Evolutionary conservation across 805 yeast species (phyloP).

Genomic region (Wickerhamomyces rabaulensis): DNA sequence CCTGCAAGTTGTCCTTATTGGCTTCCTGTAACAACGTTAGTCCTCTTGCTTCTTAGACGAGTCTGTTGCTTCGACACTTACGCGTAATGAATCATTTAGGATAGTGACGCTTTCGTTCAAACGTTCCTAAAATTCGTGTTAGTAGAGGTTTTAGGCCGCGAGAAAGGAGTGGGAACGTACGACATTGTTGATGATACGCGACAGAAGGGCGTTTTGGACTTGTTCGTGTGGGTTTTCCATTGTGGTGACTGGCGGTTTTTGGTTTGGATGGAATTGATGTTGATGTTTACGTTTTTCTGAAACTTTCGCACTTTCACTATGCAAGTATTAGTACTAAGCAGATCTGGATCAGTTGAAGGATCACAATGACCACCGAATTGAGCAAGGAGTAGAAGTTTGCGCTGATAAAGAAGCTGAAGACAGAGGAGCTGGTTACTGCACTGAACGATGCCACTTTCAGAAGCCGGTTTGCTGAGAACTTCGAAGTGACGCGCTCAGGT

Average conservation of each 20-base stretch:
- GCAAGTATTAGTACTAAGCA: no score
- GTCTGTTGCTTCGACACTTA: constrained; percentile 10
- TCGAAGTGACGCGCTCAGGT: no score
- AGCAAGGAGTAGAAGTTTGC: no score
- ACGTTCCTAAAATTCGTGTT: constrained; percentile 41
- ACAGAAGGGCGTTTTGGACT: constrained; percentile 67
- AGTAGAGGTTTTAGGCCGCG: background rate
- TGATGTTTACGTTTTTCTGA: background rate
- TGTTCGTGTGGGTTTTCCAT: constrained; percentile 90
- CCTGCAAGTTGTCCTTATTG: constrained; percentile 60
- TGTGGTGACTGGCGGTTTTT: background rate
- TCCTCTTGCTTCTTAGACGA: background rate
- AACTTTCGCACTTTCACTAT: background rate
- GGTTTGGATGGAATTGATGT: no score
- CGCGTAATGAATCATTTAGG: constrained; percentile 55
- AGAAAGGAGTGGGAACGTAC: constrained; percentile 37
- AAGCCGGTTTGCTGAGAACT: no score
- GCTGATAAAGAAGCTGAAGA: no score
- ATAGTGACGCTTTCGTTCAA: constrained; percentile 66
- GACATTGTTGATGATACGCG: constrained; percentile 72
- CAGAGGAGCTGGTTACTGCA: no score
- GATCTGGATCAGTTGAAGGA: no score
- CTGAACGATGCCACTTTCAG: no score
- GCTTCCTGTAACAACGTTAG: constrained; percentile 32
- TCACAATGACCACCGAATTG: no score